phyloP scores from a whole-genome alignment of 1,139 yeast species.

The Yamadazyma atmosphaerica region DNA sequence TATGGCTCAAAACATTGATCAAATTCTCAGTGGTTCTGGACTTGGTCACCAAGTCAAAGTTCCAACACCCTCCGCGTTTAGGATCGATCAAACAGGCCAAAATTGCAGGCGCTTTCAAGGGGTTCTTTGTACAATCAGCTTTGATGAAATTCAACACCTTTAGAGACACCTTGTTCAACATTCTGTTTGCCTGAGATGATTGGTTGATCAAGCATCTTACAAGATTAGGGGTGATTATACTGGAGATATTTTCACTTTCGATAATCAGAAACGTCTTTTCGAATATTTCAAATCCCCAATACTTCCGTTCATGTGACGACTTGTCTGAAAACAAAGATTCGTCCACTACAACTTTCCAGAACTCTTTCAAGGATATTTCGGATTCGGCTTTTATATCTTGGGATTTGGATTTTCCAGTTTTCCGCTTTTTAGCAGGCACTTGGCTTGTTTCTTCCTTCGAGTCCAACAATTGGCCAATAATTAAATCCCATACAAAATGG shows the following conservation, averaged over 20 bases:
- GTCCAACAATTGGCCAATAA: slow-evolving; percentile 35
- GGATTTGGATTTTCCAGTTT: slow-evolving; percentile 32
- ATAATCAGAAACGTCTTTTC: slow-evolving; percentile 38
- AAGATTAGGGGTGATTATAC: slow-evolving; percentile 67
- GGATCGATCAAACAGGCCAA: slow-evolving; percentile 51
- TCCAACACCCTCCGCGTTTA: slow-evolving; percentile 58
- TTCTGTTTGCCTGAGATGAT: slow-evolving; percentile 62
- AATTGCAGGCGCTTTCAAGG: slow-evolving; percentile 48
- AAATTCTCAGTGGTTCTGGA: slow-evolving; percentile 66
- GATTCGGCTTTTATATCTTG: slow-evolving; percentile 30
- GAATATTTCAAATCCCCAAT: slow-evolving; percentile 81
- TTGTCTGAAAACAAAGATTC: slow-evolving; percentile 75
- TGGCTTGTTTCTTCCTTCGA: slow-evolving; percentile 16
- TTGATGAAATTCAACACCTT: slow-evolving; percentile 48
- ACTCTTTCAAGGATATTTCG: slow-evolving; percentile 55
- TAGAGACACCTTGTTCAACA: slow-evolving; percentile 67
- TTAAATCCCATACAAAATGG: slow-evolving; percentile 82
- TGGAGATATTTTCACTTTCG: slow-evolving; percentile 31
- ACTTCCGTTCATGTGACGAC: slow-evolving; percentile 84
- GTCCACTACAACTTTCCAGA: slow-evolving; percentile 81
- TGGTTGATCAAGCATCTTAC: slow-evolving; percentile 79
- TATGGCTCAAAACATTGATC: slow-evolving; percentile 30
- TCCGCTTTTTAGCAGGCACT: slow-evolving; percentile 21
- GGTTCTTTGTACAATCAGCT: slow-evolving; percentile 33
- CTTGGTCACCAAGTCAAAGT: slow-evolving; percentile 78